These are phyloP conservation scores for Solanum hybrid DNA, from an alignment of 305 asterid species.

Conservation along the genomic window DNA sequence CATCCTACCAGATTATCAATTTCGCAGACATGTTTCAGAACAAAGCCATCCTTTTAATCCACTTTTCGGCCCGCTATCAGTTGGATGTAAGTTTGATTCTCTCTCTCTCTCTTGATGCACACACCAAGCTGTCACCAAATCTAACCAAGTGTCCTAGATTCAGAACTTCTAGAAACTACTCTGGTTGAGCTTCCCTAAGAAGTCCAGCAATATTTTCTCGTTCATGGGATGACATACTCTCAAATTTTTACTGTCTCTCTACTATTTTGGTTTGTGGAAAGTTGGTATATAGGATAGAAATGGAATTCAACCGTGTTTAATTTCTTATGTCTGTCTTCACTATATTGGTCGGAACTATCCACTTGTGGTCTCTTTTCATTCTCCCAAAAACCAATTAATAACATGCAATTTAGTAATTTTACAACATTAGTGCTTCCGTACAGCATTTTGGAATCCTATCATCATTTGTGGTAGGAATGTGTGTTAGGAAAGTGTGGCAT, in stretches of 20 bases:
- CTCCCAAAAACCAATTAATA: background rate
- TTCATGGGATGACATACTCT: background rate
- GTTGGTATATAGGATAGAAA: background rate
- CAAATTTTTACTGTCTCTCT: background rate
- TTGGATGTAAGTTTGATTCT: slow-evolving; percentile 50
- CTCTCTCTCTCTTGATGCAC: background rate
- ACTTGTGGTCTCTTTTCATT: background rate
- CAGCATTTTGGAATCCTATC: background rate
- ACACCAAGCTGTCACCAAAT: background rate
- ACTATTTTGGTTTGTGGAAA: background rate
- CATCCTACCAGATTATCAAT: slow-evolving; percentile 40
- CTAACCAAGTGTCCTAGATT: background rate
- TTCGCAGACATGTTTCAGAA: slow-evolving; percentile 69
- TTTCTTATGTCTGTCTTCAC: background rate
- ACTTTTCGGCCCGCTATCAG: slow-evolving; percentile 90
- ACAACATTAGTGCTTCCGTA: background rate
- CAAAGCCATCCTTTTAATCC: slow-evolving; percentile 87
- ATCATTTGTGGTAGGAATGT: too few species aligned
- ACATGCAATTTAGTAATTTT: background rate
- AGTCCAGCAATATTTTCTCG: background rate
- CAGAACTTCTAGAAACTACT: background rate
- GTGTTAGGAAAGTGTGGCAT: background rate
- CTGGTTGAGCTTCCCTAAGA: background rate
- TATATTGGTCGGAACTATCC: background rate
- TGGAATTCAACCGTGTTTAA: background rate